Percentiles rank a stretch among this genome's conserved stretches.
Conservation (phyloP, 2,329 filamentous ascomycete genomes). For the Trichoderma koningiopsis region DNA sequence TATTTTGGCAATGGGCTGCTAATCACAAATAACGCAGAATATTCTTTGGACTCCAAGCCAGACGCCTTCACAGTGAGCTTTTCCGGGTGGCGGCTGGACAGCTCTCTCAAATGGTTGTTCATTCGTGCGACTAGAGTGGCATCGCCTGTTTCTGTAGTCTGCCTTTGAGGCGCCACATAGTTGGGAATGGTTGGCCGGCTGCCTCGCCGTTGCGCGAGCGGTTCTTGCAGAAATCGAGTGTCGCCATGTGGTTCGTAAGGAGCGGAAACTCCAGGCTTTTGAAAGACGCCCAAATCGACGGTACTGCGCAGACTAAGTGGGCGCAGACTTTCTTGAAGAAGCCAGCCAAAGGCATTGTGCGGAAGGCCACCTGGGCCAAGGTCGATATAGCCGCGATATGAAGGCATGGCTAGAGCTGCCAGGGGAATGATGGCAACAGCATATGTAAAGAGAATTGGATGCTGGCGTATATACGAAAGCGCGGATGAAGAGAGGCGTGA, state of each 20-base stretch:
- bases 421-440: constrained; percentile 11
- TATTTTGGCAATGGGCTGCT: constrained; percentile 12
- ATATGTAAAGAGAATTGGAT: constrained; percentile 11
- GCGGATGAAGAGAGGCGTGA: background rate
- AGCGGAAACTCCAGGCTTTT: constrained; percentile 29
- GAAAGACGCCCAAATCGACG: constrained; percentile 35
- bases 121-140: constrained; percentile 28
- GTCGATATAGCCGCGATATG: constrained; percentile 45
- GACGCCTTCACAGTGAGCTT: background rate
- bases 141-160: constrained; percentile 35
- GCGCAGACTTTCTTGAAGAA: constrained; percentile 40
- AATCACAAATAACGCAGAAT: constrained; percentile 21
- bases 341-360: constrained; percentile 46
- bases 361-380: constrained; percentile 49
- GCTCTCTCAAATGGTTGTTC: constrained; percentile 32
- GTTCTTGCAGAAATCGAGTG: constrained; percentile 30
- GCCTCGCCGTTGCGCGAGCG: constrained; percentile 30
- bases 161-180: constrained; percentile 44
- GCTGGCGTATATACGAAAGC: background rate
- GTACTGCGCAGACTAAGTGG: constrained; percentile 40
- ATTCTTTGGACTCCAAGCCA: constrained; percentile 19
- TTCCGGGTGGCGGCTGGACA: constrained; percentile 13
- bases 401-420: constrained; percentile 32
- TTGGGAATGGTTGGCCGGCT: constrained; percentile 39
- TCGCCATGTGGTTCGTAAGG: constrained; percentile 34